These are phyloP conservation scores for Mycena citricolor DNA, from an alignment of 1,284 basidiomycete species.

Conservation along the genomic window DNA sequence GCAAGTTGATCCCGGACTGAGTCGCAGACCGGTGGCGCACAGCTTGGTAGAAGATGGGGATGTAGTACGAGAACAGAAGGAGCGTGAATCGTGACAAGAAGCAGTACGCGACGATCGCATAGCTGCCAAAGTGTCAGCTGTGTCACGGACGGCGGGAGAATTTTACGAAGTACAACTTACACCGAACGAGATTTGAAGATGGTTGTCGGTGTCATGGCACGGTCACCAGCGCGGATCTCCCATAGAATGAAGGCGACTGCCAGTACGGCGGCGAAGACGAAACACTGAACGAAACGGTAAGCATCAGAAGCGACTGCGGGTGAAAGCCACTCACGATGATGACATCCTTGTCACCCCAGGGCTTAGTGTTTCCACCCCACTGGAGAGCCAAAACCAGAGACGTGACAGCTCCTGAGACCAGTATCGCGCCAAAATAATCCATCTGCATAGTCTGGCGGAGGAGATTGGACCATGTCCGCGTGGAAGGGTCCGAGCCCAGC, in stretches of 20 bases:
- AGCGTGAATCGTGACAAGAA: constrained; percentile 21
- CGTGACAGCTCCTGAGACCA: constrained; percentile 1
- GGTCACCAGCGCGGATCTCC: constrained; percentile 10
- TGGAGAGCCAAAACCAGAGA: constrained; percentile 2
- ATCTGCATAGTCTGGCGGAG: not conserved
- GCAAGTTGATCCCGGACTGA: constrained; percentile 42
- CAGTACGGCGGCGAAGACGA: constrained; percentile 7
- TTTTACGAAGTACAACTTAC: constrained; percentile 1
- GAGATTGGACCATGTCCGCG: not conserved
- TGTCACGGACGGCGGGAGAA: too few species aligned
- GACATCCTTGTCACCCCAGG: constrained; percentile 6
- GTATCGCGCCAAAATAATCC: constrained; percentile 1
- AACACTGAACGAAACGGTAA: not conserved
- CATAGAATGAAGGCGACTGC: constrained; percentile 3
- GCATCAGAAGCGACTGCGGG: not conserved
- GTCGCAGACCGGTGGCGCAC: constrained; percentile 35
- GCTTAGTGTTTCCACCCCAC: constrained; percentile 8
- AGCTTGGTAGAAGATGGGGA: constrained; percentile 32
- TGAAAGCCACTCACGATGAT: not conserved
- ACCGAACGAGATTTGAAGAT: constrained; percentile 22
- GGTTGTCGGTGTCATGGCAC: constrained; percentile 18
- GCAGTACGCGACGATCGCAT: constrained; percentile 15
- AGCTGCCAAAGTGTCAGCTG: constrained; percentile 2
- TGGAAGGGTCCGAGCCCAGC: not conserved
- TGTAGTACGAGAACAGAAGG: constrained; percentile 21